Evolutionary conservation across 495 filamentous ascomycete genomes (phyloP).

Genomic region (Hyphodiscus hymeniophilus): DNA sequence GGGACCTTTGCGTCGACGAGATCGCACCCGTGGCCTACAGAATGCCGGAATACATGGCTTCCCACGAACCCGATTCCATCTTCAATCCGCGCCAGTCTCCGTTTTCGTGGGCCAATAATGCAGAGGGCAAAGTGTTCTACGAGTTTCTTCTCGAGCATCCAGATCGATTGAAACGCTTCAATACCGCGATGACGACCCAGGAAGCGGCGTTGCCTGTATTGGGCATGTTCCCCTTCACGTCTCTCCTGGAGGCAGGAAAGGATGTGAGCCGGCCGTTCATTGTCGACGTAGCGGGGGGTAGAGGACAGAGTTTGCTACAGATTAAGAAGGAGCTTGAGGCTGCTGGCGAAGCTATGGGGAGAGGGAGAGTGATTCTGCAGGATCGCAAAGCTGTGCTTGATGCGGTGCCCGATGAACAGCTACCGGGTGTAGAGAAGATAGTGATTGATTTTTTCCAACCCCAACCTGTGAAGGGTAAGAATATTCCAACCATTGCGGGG

Average conservation of each 20-base stretch:
- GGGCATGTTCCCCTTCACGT: slow-evolving; percentile 22
- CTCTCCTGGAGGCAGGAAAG: not conserved
- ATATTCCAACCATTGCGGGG: not conserved
- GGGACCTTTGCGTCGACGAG: not conserved
- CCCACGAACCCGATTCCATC: slow-evolving; percentile 12
- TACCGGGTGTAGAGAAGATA: slow-evolving; percentile 29
- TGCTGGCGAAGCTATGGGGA: not conserved
- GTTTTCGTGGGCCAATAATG: slow-evolving; percentile 18
- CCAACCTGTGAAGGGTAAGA: slow-evolving; percentile 34
- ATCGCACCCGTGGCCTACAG: slow-evolving; percentile 10
- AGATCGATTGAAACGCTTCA: slow-evolving; percentile 16
- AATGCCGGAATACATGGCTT: slow-evolving; percentile 17
- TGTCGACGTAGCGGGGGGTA: slow-evolving; percentile 24
- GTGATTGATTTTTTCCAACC: slow-evolving; percentile 37
- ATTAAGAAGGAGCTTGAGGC: slow-evolving; percentile 19
- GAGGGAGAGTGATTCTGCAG: slow-evolving; percentile 8
- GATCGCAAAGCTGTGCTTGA: slow-evolving; percentile 10
- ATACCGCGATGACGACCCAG: slow-evolving; percentile 18
- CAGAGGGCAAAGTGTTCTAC: slow-evolving; percentile 19
- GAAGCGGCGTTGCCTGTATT: slow-evolving; percentile 16
- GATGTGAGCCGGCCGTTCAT: slow-evolving; percentile 12
- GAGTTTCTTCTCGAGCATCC: slow-evolving; percentile 17
- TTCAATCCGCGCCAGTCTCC: slow-evolving; percentile 15
- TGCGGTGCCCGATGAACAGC: slow-evolving; percentile 4
- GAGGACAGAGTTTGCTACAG: slow-evolving; percentile 23